Evolutionary conservation across 805 yeast species (phyloP).

Genomic region (Candida hungchunana): DNA sequence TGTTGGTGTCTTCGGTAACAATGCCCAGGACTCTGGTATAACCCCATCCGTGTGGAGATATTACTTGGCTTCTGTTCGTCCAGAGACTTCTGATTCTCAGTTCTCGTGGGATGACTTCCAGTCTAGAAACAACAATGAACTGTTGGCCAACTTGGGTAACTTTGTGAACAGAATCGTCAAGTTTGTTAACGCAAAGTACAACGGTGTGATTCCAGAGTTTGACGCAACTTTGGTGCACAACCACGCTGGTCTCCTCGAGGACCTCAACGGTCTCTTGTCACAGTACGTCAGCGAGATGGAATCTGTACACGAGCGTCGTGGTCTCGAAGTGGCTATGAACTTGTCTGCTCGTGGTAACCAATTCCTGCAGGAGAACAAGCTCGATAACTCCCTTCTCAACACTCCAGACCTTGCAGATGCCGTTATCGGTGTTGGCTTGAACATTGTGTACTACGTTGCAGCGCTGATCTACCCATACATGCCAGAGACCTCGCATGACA

Average conservation of each 20-base stretch:
- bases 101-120: constrained; percentile 98
- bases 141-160: constrained; percentile 94
- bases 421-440: constrained; percentile 87
- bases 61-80: constrained; percentile 87
- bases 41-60: constrained; percentile 97
- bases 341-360: constrained; percentile 90
- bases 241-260: constrained; percentile 43
- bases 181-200: constrained; percentile 84
- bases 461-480: constrained; percentile 83
- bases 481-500: constrained; percentile 75
- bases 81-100: constrained; percentile 93
- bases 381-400: constrained; percentile 81
- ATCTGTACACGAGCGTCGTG: constrained; percentile 75
- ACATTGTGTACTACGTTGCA: constrained; percentile 80
- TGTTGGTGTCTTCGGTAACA: constrained; percentile 97
- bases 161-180: constrained; percentile 92
- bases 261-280: constrained; percentile 57
- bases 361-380: constrained; percentile 92
- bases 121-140: constrained; percentile 86
- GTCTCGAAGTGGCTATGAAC: constrained; percentile 88
- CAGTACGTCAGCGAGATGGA: constrained; percentile 73
- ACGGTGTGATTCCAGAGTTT: constrained; percentile 80
- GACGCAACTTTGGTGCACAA: constrained; percentile 44
- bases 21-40: constrained; percentile 89
- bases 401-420: constrained; percentile 82